A percentile compares a stretch with the other conserved stretches of the same genome.
Conservation (phyloP, 1,284 basidiomycete genomes). For the Cutaneotrichosporon sp. region DNA sequence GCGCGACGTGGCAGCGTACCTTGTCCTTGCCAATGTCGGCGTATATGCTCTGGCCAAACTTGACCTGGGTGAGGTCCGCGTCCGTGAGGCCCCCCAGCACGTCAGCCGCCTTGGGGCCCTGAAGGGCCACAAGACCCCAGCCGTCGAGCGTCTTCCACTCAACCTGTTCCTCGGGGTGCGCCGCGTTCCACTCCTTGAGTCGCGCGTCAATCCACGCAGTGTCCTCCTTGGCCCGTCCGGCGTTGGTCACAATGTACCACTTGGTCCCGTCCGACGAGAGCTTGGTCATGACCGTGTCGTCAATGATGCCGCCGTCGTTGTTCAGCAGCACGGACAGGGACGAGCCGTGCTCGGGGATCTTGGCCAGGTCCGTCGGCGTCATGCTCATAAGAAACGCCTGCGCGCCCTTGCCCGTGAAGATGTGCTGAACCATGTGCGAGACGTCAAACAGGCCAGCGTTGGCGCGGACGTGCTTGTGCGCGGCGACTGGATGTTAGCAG, state of each 20-base stretch:
- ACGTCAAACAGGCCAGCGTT: slow-evolving; percentile 92
- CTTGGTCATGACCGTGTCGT: slow-evolving; percentile 83
- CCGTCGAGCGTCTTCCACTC: slow-evolving; percentile 74
- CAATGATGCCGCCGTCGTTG: slow-evolving; percentile 85
- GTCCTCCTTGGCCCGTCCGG: slow-evolving; percentile 76
- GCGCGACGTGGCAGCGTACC: slow-evolving; percentile 80
- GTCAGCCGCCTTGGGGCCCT: slow-evolving; percentile 78
- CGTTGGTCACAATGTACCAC: slow-evolving; percentile 96
- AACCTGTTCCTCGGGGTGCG: slow-evolving; percentile 59
- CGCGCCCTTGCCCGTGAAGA: slow-evolving; percentile 67
- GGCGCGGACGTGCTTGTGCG: slow-evolving; percentile 83
- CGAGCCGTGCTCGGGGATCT: slow-evolving; percentile 63
- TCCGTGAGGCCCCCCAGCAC: slow-evolving; percentile 70
- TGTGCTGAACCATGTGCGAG: slow-evolving; percentile 92
- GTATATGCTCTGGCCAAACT: slow-evolving; percentile 74
- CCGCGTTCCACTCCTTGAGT: slow-evolving; percentile 67
- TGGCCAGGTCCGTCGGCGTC: slow-evolving; percentile 70
- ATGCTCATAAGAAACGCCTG: slow-evolving; percentile 78
- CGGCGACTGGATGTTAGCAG: slow-evolving; percentile 59
- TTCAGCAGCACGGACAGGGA: slow-evolving; percentile 87
- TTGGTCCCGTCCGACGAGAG: slow-evolving; percentile 61
- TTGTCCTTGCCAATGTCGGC: slow-evolving; percentile 58
- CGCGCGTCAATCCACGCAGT: slow-evolving; percentile 68
- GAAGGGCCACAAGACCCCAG: slow-evolving; percentile 85
- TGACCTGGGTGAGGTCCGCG: slow-evolving; percentile 61